Conservation (phyloP, 139 green algal species). For the Penium margaritaceum region DNA sequence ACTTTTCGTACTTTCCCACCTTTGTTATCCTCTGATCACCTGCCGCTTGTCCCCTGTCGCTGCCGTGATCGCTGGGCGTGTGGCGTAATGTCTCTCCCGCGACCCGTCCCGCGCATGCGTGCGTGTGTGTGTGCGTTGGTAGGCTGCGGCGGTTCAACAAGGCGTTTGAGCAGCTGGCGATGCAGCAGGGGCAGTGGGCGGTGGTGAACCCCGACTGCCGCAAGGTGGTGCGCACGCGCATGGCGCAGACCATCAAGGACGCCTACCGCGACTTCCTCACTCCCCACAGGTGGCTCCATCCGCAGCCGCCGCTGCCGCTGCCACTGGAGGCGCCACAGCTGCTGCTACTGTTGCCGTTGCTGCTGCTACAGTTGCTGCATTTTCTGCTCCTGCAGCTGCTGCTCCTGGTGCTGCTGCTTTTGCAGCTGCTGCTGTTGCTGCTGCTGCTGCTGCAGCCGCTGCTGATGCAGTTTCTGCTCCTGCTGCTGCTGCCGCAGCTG, state of each 20-base stretch:
- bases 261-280: conserved; percentile 18
- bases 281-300: neutral
- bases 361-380: neutral
- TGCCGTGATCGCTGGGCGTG: too few relatives aligned
- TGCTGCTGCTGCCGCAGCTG: too few relatives aligned
- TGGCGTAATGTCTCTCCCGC: too few relatives aligned
- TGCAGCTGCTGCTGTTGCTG: neutral
- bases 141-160: conserved; percentile 21
- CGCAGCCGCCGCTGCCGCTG: neutral
- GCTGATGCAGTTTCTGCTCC: too few relatives aligned
- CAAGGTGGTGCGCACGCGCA: neutral
- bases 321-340: neutral
- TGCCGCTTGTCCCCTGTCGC: too few relatives aligned
- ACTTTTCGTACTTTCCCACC: too few relatives aligned
- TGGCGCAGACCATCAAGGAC: conserved; percentile 7
- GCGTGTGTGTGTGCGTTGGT: neutral
- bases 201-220: conserved; percentile 1
- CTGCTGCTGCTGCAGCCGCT: too few relatives aligned
- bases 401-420: neutral
- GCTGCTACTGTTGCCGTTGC: neutral
- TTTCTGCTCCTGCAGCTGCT: neutral
- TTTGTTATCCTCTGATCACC: too few relatives aligned
- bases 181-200: conserved; percentile 19
- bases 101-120: too few relatives aligned
- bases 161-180: conserved; percentile 17